Percentiles rank a stretch among this genome's conserved stretches.
phyloP scores from a whole-genome alignment of 306 rosid species.

The Cicer yamashitae region DNA sequence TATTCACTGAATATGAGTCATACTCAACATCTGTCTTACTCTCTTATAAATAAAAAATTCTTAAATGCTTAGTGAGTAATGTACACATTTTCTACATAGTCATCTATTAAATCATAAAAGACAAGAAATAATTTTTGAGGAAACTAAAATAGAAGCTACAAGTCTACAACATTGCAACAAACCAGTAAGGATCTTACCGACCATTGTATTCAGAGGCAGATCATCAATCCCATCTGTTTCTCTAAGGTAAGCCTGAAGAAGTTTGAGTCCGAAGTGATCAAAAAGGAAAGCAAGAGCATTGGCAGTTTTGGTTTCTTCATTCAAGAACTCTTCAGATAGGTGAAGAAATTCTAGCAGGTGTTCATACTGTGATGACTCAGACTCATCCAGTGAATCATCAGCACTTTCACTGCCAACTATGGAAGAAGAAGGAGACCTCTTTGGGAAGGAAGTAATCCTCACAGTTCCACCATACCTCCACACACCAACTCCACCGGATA shows the following conservation, averaged over 20 bases:
- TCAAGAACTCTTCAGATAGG: conserved; percentile 72
- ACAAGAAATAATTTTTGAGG: background rate
- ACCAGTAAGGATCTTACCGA: conserved; percentile 77
- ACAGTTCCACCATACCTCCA: conserved; percentile 99
- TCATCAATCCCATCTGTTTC: conserved; percentile 73
- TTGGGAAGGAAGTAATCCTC: conserved; percentile 81
- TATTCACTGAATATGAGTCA: background rate
- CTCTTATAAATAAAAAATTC: background rate
- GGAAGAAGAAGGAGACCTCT: conserved; percentile 71
- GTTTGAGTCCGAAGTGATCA: conserved; percentile 87
- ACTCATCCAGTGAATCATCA: conserved; percentile 83
- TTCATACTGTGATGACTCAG: conserved; percentile 86
- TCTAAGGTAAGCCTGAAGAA: conserved; percentile 87
- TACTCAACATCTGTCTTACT: background rate
- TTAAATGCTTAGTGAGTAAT: conserved; percentile 21
- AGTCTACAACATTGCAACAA: conserved; percentile 24
- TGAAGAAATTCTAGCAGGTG: conserved; percentile 81
- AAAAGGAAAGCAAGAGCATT: conserved; percentile 83
- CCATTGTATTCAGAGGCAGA: conserved; percentile 93
- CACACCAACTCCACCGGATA: conserved; percentile 90
- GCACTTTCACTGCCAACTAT: conserved; percentile 76
- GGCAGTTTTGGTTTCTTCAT: conserved; percentile 75
- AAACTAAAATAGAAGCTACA: conserved; percentile 22
- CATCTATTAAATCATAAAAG: conserved; percentile 21
- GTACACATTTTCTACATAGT: background rate